Base-by-base conservation (phyloP, 768 basidiomycete species). In the Amyloporia xantha region DNA sequence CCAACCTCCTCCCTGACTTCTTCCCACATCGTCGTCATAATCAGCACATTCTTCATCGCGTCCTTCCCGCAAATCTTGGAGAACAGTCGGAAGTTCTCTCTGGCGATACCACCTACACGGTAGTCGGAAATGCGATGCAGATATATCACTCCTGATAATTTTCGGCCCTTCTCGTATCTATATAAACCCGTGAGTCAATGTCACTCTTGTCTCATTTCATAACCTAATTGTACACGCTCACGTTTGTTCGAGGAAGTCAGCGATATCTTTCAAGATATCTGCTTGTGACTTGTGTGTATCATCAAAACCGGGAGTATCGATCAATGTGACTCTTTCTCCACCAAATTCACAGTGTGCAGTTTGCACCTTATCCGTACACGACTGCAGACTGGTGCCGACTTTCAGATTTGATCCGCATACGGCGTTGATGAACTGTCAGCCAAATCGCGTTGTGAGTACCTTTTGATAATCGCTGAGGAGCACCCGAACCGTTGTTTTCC, bases 21-120 rank as follows among this genome's bases (percentile, higher is more conserved):
- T 13, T 56, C 59, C 72, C 70, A 72, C 64, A 67, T 68, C 2
- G 67, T 71, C 1, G 70, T 72, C n/a, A 67, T 57, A 13, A 73
- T 51, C 11, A 63, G 51, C 4, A 67, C 58, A n/a, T 68, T 68
- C 33, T n/a, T 55, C n/a, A 67, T 43, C 5, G 61, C 56, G 4
- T 53, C 20, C 6, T 54, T 21, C 2, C 71, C 71, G 27, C 72
- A 73, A 15, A 73, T 51, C 26, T 59, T 55, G 23, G 55, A 47
- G 48, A 73, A 70, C 52, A 69, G 50, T n/a, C 55, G 47, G 43
- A 71, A 61, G 51, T 68, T 69, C 36, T 56, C 61, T 17, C 47
- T 46, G 5, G 53, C 53, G 12, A 65, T 62, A n/a, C 66, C 69
- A 5, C 59, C 54, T 55, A 72, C 55, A 2, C 67, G 63, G 21